phyloP scores from a whole-genome alignment of 257 asterid genomes.

The Nicotiana noctiflora region DNA sequence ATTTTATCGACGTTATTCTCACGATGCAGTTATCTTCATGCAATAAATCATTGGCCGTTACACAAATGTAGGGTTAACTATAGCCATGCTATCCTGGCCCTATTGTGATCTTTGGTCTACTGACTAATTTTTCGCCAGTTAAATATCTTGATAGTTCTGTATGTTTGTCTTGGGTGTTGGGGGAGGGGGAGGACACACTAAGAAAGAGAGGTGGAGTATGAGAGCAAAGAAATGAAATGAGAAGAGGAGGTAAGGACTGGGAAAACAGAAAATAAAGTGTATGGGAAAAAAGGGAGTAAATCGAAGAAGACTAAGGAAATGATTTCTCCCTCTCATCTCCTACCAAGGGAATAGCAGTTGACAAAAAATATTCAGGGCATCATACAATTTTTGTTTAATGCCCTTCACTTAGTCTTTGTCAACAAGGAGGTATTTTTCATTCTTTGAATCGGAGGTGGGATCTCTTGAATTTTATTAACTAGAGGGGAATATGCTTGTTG shows the following conservation, averaged over 20 bases:
- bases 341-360: background rate
- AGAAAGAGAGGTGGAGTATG: background rate
- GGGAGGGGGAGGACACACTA: background rate
- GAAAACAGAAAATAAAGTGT: background rate
- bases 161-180: background rate
- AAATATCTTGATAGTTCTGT: background rate
- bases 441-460: background rate
- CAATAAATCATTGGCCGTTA: background rate
- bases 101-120: background rate
- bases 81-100: background rate
- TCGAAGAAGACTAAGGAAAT: background rate
- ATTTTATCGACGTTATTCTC: background rate
- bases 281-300: background rate
- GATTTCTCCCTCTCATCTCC: background rate
- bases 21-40: background rate
- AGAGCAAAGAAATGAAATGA: background rate
- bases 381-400: background rate
- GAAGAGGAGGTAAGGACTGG: background rate
- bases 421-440: background rate
- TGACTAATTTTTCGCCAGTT: background rate
- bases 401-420: background rate
- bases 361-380: background rate
- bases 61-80: background rate
- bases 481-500: background rate
- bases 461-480: background rate